A percentile compares a stretch with the other conserved stretches of the same genome.
phyloP scores from a whole-genome alignment of 768 basidiomycete genomes.

The Suillus tomentosus region DNA sequence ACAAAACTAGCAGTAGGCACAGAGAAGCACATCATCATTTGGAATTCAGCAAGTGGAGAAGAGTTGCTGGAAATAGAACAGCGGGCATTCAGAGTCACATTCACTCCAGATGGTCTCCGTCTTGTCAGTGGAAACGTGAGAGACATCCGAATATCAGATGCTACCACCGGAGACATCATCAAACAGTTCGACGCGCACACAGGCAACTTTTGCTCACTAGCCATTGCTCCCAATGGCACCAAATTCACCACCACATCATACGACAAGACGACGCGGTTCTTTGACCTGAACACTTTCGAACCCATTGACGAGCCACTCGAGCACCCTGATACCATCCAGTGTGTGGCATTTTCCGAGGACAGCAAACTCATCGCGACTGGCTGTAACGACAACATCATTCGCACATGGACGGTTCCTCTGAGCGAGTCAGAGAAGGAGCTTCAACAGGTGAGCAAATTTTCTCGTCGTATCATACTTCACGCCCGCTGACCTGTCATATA shows the following conservation, averaged over 20 bases:
- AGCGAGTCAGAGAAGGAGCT: background rate
- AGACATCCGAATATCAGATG: background rate
- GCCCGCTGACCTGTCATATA: background rate
- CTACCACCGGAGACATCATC: background rate
- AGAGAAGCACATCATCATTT: no score
- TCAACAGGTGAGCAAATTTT: background rate
- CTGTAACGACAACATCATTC: background rate
- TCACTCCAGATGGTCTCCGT: no score
- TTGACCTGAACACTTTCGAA: background rate
- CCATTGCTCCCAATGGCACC: background rate
- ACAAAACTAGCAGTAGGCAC: no score
- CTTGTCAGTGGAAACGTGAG: no score
- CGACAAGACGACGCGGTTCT: background rate
- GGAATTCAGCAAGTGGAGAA: no score
- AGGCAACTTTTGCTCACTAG: background rate
- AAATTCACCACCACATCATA: background rate
- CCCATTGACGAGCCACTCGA: background rate
- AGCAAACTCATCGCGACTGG: background rate
- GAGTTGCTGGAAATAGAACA: no score
- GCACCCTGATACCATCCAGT: background rate
- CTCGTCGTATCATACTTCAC: background rate
- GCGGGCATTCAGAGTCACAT: no score
- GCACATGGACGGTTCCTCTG: background rate
- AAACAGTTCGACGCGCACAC: background rate
- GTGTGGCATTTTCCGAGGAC: background rate